Base-by-base conservation (phyloP, 179 eudicot species). In the Spinacia oleracea region DNA sequence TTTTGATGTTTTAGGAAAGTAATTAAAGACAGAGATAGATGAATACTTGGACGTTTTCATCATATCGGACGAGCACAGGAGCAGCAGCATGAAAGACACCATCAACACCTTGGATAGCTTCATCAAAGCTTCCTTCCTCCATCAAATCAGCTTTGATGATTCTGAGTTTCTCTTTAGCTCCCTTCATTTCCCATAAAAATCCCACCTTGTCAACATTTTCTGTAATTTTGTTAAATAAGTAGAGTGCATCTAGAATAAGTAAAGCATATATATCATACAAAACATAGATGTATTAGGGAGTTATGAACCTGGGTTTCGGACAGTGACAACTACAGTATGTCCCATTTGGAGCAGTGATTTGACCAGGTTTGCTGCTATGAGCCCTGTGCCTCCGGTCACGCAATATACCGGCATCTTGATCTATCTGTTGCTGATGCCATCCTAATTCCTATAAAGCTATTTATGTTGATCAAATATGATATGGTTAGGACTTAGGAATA, bases 381-480 rank as follows among this genome's bases (percentile, higher is more conserved):
- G 89, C 3, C 98, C 98, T 0, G 97, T 91, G n/a, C 98, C 98
- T 25, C 98, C 98, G 0, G 98, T 94, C 48, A 94, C 96, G 73
- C 97, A 92, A 67, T 91, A 92, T 63, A 86, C 91, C 5, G 88
- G 90, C 98, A 94, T 92, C 71, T 78, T 73, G 46, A 51, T 74
- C 15, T 9, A 55, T 65, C 11, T 27, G 75, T 27, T 68, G 56
- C 58, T 73, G 32, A 78, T n/a, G 43, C 31, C 21, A 40, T 48
- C 32, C 21, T 56, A 21, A 29, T 51, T 48, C 32, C 21, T 56
- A 21, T 38, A 42, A 77, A 18, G 45, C 27, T 73, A 51, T 75
- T 70, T 70, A 64, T 63, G 42, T 58, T 29, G 21, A 27, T 60
- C 29, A 46, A 12, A 10, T 77, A 4, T 9, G 35, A 9, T 5